phyloP scores from a whole-genome alignment of 148 eudicot genomes.

The Persicaria tinctoria region DNA sequence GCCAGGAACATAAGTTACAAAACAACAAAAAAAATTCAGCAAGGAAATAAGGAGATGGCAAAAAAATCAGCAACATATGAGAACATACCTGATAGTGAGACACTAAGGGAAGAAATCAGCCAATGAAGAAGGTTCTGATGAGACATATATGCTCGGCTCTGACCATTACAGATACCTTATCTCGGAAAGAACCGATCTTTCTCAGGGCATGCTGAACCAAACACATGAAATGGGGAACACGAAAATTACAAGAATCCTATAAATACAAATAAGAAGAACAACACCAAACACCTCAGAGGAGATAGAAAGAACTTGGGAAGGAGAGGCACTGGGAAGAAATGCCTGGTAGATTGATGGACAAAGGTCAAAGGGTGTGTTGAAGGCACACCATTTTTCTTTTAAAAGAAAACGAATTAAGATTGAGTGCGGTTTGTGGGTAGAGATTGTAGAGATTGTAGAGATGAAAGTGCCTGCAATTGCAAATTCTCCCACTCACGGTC shows the following conservation, averaged over 20 bases:
- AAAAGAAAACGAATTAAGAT: neutral
- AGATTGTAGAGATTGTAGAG: neutral
- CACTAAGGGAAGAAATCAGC: too few relatives aligned
- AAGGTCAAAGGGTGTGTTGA: slow-evolving; percentile 29
- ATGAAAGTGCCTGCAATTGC: neutral
- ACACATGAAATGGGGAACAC: neutral
- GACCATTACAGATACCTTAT: slow-evolving; percentile 28
- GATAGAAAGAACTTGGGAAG: slow-evolving; percentile 33
- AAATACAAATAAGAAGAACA: neutral
- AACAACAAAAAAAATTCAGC: too few relatives aligned
- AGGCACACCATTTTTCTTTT: slow-evolving; percentile 37
- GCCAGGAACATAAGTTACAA: too few relatives aligned
- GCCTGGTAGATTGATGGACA: slow-evolving; percentile 35
- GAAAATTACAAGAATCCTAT: neutral
- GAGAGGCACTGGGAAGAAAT: slow-evolving; percentile 29
- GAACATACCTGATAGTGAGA: too few relatives aligned
- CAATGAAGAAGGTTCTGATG: slow-evolving; percentile 6
- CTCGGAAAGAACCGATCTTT: neutral
- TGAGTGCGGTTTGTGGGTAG: neutral
- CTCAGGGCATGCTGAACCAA: slow-evolving; percentile 2
- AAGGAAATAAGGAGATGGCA: too few relatives aligned
- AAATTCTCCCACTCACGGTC: neutral
- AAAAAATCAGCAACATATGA: too few relatives aligned
- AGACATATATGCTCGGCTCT: slow-evolving; percentile 47
- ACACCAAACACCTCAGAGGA: neutral